A percentile compares a stretch with the other conserved stretches of the same genome.
Conservation (phyloP, 2,329 filamentous ascomycete genomes). For the Microsporum ferrugineum region DNA sequence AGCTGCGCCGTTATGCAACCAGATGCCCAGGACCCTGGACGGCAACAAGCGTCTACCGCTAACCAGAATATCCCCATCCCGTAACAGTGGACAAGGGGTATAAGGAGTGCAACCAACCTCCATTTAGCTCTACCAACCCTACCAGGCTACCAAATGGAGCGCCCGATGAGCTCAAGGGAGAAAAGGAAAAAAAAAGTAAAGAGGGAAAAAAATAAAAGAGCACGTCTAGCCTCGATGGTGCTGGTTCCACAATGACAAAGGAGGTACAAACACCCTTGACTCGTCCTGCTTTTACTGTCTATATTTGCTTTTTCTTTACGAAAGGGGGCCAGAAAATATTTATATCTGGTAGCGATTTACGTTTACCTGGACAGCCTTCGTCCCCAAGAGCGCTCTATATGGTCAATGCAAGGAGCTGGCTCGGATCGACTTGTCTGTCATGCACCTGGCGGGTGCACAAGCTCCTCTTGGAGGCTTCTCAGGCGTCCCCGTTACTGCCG, state of each 20-base stretch:
- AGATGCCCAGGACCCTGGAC: neutral
- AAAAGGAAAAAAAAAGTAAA: neutral
- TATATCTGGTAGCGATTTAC: conserved; percentile 2
- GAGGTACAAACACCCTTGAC: conserved; percentile 2
- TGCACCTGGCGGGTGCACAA: conserved; percentile 1
- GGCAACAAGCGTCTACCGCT: neutral
- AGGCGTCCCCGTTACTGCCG: neutral
- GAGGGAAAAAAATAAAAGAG: neutral
- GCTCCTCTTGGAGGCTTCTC: neutral
- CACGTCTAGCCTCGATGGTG: neutral
- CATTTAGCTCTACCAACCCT: neutral
- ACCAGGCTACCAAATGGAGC: neutral
- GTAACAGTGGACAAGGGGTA: neutral
- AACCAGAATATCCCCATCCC: neutral
- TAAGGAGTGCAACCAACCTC: neutral
- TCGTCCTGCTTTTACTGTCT: neutral
- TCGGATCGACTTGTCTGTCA: neutral
- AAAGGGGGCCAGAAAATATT: conserved; percentile 2
- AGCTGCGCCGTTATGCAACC: neutral
- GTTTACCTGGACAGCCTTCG: neutral
- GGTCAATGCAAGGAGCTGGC: neutral
- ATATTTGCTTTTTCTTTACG: neutral
- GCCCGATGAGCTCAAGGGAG: neutral
- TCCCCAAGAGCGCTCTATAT: neutral
- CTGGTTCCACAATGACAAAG: conserved; percentile 1